Evolutionary conservation across 805 yeast genomes (phyloP).

Genomic region (Brettanomyces anomalus): DNA sequence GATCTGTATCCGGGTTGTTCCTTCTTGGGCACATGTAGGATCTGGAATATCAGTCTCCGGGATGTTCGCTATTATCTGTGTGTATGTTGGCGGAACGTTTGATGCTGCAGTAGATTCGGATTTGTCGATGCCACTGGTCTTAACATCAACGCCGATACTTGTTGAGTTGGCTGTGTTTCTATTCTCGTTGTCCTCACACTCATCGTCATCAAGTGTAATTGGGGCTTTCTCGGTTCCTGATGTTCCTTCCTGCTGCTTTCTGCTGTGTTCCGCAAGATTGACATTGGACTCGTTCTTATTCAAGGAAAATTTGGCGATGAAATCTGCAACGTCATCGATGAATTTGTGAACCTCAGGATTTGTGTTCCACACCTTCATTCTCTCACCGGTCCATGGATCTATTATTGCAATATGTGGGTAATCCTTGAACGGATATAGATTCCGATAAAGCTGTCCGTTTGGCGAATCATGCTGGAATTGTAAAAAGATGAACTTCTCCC

Average conservation of each 20-base stretch:
- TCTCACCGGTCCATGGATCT: conserved; percentile 95
- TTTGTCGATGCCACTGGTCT: conserved; percentile 19
- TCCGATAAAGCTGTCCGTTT: conserved; percentile 60
- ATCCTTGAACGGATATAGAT: conserved; percentile 60
- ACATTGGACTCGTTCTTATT: conserved; percentile 61
- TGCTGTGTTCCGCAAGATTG: conserved; percentile 46
- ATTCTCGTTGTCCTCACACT: conserved; percentile 77
- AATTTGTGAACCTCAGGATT: conserved; percentile 55
- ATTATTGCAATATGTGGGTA: conserved; percentile 87
- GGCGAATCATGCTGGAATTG: conserved; percentile 78
- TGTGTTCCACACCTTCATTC: conserved; percentile 68
- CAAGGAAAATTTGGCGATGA: conserved; percentile 56
- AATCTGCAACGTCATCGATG: conserved; percentile 60
- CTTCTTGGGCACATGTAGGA: conserved; percentile 42
- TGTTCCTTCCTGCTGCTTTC: conserved; percentile 18
- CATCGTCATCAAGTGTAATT: conserved; percentile 41
- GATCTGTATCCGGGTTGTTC: conserved; percentile 75
- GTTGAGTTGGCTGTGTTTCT: conserved; percentile 64
- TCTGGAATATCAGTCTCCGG: conserved; percentile 41
- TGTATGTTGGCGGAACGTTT: conserved; percentile 12
- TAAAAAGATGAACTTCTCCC: conserved; percentile 66
- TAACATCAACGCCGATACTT: conserved; percentile 36
- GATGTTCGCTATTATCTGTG: conserved; percentile 10
- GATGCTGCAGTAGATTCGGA: conserved; percentile 20
- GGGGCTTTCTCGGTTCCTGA: background rate